Evolutionary conservation across 1,284 basidiomycete genomes (phyloP), one percentile per base, ranked within the genome.

Genomic region (Ustilago shanxiensis): DNA sequence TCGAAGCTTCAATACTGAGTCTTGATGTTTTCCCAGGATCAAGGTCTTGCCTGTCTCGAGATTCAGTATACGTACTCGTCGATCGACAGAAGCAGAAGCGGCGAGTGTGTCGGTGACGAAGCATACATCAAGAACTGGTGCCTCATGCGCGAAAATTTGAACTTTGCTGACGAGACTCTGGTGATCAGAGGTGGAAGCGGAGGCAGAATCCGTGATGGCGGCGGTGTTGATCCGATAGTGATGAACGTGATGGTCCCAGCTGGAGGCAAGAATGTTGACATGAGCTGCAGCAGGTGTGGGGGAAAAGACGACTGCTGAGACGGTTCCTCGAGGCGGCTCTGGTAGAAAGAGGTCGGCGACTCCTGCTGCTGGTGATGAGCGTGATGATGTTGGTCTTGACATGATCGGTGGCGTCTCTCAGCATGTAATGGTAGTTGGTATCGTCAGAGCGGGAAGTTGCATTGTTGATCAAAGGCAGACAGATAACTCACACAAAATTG

Each of bases 41-140:
- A 66, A 51, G 18, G 37, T 62, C 41, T 80, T 77, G 9, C 82
- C 81, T 0, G 74, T 79, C 7, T 52, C 45, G 8, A 84, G 62
- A 52, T 86, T 63, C 8, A 84, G 70, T 55, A 86, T 55, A 0
- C 84, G 55, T 0, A 86, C 77, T 10, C 84, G 62, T 1, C 84
- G 68, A 57, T 86, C 84, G 3, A 85, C 56, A 9, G 77, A 51
- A 0, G 73, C 84, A 18, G 77, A 79, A 2, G 84, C 84, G 3
- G 82, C 84, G 1, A 80, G 59, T 2, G 33, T 33, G 22, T 74
- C 65, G 22, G 52, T 70, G 52, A 86, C 72, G 63, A 80, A 86
- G 45, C 81, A 82, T 0, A 80, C 79, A n/a, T 86, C 84, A 0
- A 86, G 69, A 6, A 85, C 84, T 0, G 84, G 72, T 0, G 84